phyloP scores from a whole-genome alignment of 1,139 yeast genomes.

The Barnettozyma hawaiiensis region DNA sequence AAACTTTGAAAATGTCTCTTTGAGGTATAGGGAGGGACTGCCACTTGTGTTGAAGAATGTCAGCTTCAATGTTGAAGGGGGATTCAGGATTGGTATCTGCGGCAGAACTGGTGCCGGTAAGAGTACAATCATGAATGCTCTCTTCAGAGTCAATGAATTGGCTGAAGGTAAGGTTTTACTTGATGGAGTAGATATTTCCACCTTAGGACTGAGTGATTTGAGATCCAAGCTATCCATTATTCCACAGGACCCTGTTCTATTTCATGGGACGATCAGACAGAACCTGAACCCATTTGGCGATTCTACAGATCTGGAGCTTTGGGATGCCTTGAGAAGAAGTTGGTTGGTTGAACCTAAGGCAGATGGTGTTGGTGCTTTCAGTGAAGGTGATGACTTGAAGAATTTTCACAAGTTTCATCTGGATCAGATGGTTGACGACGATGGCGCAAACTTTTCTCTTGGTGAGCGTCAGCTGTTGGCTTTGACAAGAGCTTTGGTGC shows the following conservation, averaged over 20 bases:
- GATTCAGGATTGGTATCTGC: slow-evolving; percentile 64
- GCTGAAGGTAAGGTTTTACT: slow-evolving; percentile 44
- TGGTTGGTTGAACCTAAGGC: slow-evolving; percentile 29
- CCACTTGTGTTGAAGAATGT: slow-evolving; percentile 54
- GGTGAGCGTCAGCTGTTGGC: slow-evolving; percentile 74
- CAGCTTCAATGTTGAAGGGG: slow-evolving; percentile 34
- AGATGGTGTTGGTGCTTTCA: slow-evolving; percentile 6
- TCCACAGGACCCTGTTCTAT: slow-evolving; percentile 71
- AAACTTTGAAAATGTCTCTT: slow-evolving; percentile 42
- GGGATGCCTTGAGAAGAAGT: slow-evolving; percentile 45
- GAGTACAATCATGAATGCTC: slow-evolving; percentile 57
- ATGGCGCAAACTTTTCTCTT: slow-evolving; percentile 63
- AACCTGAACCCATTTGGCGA: slow-evolving; percentile 62
- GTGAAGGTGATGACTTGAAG: slow-evolving; percentile 23
- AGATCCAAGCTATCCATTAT: slow-evolving; percentile 57
- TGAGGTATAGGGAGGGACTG: slow-evolving; percentile 59
- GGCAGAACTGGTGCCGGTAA: slow-evolving; percentile 82
- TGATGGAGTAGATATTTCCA: slow-evolving; percentile 55
- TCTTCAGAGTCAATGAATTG: slow-evolving; percentile 55
- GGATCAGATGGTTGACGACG: slow-evolving; percentile 61
- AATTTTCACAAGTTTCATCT: slow-evolving; percentile 58
- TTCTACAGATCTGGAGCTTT: slow-evolving; percentile 44
- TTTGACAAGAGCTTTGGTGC: slow-evolving; percentile 66
- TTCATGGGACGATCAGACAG: slow-evolving; percentile 56
- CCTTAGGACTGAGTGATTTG: slow-evolving; percentile 49